Percentiles rank a stretch among this genome's conserved stretches.
phyloP scores from a whole-genome alignment of 768 basidiomycete genomes.

The Leccinum fibrillosum region DNA sequence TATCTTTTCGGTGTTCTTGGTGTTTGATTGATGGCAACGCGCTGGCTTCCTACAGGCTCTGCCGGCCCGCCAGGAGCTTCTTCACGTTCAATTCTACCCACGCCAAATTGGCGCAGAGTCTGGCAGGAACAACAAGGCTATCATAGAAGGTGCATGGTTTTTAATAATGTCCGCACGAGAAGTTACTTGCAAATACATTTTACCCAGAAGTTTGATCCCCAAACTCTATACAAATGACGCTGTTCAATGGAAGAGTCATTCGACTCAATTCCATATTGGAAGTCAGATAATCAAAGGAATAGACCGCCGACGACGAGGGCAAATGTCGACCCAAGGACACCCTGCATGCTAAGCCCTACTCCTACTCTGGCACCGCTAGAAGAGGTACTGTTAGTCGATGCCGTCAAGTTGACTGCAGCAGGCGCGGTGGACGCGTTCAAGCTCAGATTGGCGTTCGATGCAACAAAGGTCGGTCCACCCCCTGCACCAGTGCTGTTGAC shows the following conservation, averaged over 20 bases:
- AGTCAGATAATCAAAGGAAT: slow-evolving; percentile 5
- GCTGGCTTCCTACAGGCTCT: too few relatives aligned
- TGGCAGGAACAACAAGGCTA: too few relatives aligned
- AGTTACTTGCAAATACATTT: background rate
- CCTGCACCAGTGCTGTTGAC: slow-evolving; percentile 38
- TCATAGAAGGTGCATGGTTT: too few relatives aligned
- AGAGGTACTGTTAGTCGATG: background rate
- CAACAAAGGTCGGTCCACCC: slow-evolving; percentile 40
- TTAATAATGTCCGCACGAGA: background rate
- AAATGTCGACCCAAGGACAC: slow-evolving; percentile 8
- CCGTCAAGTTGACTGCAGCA: slow-evolving; percentile 38
- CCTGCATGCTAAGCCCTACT: slow-evolving; percentile 1
- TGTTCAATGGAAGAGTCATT: background rate
- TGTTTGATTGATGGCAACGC: too few relatives aligned
- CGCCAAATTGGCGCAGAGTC: too few relatives aligned
- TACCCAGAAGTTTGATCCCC: background rate
- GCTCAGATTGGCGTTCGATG: slow-evolving; percentile 30
- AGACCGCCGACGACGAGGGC: slow-evolving; percentile 1
- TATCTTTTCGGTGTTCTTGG: too few relatives aligned
- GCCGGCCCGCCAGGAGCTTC: too few relatives aligned
- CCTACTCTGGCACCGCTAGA: slow-evolving; percentile 1
- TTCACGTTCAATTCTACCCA: too few relatives aligned
- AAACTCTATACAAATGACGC: background rate
- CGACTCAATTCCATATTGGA: background rate
- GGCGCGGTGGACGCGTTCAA: slow-evolving; percentile 35